These are phyloP conservation scores for Allantophomopsis lycopodina DNA, from an alignment of 2,329 filamentous ascomycete genomes.

Conservation along the genomic window DNA sequence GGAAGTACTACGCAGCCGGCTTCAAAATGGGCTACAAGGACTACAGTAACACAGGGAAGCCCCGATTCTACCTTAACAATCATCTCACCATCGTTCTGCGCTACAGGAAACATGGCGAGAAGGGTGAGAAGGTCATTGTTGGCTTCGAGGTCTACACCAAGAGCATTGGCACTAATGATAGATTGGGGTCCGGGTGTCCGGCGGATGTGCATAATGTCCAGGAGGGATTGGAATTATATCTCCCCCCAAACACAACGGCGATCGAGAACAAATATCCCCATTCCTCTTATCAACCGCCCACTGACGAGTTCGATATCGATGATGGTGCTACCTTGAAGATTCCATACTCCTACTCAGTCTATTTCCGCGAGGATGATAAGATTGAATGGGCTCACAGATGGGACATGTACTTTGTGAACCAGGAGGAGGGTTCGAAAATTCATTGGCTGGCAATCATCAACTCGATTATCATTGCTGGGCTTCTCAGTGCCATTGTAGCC, in stretches of 20 bases:
- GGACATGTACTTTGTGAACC: slow-evolving; percentile 83
- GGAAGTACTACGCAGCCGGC: slow-evolving; percentile 80
- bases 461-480: slow-evolving; percentile 68
- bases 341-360: slow-evolving; percentile 81
- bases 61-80: slow-evolving; percentile 69
- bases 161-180: slow-evolving; percentile 51
- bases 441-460: slow-evolving; percentile 87
- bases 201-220: slow-evolving; percentile 48
- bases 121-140: slow-evolving; percentile 67
- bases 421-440: slow-evolving; percentile 67
- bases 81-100: slow-evolving; percentile 77
- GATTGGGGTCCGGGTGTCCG: slow-evolving; percentile 54
- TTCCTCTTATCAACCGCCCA: slow-evolving; percentile 40
- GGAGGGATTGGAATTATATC: slow-evolving; percentile 53
- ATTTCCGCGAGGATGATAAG: slow-evolving; percentile 70
- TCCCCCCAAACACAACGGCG: slow-evolving; percentile 47
- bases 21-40: slow-evolving; percentile 81
- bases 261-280: slow-evolving; percentile 37
- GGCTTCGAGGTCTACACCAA: slow-evolving; percentile 87
- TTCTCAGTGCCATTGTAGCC: slow-evolving; percentile 66
- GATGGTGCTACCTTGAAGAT: slow-evolving; percentile 56
- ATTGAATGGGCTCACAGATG: slow-evolving; percentile 77
- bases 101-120: slow-evolving; percentile 55
- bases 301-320: slow-evolving; percentile 40
- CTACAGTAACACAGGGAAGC: slow-evolving; percentile 41